Conservation (phyloP, 1,139 yeast genomes). For the Diutina mesorugosa region DNA sequence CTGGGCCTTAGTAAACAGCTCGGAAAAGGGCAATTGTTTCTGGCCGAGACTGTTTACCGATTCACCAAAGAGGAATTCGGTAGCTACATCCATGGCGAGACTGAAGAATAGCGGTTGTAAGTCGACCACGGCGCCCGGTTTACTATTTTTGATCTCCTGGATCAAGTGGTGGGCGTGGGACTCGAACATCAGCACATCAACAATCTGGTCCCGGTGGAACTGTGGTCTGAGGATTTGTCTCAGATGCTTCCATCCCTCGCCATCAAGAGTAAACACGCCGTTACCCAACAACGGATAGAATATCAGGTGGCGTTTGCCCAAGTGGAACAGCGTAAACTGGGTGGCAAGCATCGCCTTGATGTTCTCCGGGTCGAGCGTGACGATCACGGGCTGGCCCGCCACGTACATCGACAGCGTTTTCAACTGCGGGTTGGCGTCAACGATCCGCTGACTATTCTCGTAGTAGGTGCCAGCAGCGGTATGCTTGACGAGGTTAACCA, state of each 20-base stretch:
- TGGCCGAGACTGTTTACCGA: neutral
- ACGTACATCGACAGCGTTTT: constrained; percentile 4
- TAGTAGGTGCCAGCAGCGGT: neutral
- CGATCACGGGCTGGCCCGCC: constrained; percentile 10
- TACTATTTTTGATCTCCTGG: neutral
- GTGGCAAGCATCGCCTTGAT: constrained; percentile 2
- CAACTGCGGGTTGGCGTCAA: neutral
- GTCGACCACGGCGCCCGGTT: neutral
- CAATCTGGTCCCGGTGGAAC: neutral
- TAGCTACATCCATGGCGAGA: neutral
- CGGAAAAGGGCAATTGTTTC: neutral
- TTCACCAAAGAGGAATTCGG: constrained; percentile 2
- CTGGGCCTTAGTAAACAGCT: neutral
- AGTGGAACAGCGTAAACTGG: neutral
- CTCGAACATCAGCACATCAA: neutral
- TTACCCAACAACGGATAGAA: neutral
- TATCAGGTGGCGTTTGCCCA: neutral
- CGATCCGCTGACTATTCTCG: neutral
- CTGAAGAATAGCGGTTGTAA: neutral
- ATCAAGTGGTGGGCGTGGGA: neutral
- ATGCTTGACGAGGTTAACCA: neutral
- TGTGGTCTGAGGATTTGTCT: neutral
- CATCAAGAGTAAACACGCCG: constrained; percentile 2
- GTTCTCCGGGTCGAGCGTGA: neutral
- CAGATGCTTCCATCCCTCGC: constrained; percentile 1